Percentiles rank a stretch among this genome's conserved stretches.
Conservation (phyloP, 1,284 basidiomycete genomes). For the Sporisorium scitamineum region DNA sequence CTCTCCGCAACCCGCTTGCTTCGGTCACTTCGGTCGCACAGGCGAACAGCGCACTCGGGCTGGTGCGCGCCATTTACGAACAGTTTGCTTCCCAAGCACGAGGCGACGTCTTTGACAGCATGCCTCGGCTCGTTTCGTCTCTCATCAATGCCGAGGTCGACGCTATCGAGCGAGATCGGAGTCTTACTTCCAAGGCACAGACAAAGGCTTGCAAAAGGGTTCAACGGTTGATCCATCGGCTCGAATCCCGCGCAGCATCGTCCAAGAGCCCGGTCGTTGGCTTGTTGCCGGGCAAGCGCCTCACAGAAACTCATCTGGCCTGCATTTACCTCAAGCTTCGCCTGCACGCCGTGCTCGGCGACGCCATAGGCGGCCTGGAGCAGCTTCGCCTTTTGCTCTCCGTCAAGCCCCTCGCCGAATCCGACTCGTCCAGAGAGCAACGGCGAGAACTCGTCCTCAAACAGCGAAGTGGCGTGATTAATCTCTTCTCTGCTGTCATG, state of each 20-base stretch:
- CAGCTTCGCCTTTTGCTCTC: constrained; percentile 8
- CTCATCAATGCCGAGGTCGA: constrained; percentile 32
- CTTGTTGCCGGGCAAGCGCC: not conserved
- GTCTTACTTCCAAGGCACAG: too few species aligned
- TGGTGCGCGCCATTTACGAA: constrained; percentile 12
- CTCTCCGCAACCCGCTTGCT: constrained; percentile 21
- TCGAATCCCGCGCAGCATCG: not conserved
- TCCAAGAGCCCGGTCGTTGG: not conserved
- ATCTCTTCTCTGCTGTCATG: constrained; percentile 27
- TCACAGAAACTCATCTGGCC: constrained; percentile 13
- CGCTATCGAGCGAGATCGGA: not conserved
- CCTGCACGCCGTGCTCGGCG: constrained; percentile 6
- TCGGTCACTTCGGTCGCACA: not conserved
- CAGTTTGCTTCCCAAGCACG: not conserved
- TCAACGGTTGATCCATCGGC: not conserved
- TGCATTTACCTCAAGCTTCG: constrained; percentile 7
- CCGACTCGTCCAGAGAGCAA: not conserved
- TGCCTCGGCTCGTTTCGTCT: constrained; percentile 10
- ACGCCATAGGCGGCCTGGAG: constrained; percentile 2
- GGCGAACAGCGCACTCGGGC: not conserved
- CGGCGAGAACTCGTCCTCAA: constrained; percentile 19
- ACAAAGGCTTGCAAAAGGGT: not conserved
- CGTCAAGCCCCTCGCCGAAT: not conserved
- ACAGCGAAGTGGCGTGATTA: constrained; percentile 30
- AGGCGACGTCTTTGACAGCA: not conserved